phyloP scores from a whole-genome alignment of 2,329 filamentous ascomycete species.

The Pleurostoma richardsiae region DNA sequence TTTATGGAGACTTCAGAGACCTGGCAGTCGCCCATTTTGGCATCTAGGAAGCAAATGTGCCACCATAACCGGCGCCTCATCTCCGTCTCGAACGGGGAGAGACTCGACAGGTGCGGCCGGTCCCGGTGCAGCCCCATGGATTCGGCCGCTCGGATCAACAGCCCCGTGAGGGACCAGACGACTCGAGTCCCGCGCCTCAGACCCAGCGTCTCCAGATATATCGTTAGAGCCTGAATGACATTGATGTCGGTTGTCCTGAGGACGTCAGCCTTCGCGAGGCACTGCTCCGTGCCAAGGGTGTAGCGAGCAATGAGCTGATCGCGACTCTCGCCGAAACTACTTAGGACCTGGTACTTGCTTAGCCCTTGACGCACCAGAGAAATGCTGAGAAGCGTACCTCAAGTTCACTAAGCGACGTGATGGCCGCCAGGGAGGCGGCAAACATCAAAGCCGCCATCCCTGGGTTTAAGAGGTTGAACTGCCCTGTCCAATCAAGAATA shows the following conservation, averaged over 20 bases:
- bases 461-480: background rate
- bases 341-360: background rate
- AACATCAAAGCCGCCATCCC: background rate
- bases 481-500: background rate
- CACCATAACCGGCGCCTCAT: constrained; percentile 50
- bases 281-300: constrained; percentile 28
- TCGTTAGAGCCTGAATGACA: constrained; percentile 26
- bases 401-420: background rate
- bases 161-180: constrained; percentile 35
- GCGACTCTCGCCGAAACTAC: constrained; percentile 11
- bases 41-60: constrained; percentile 46
- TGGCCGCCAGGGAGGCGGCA: background rate
- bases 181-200: constrained; percentile 24
- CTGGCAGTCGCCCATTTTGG: constrained; percentile 2
- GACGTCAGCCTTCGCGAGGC: constrained; percentile 30
- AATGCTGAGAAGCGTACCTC: background rate
- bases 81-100: constrained; percentile 47
- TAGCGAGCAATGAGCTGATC: constrained; percentile 17
- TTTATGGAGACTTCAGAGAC: constrained; percentile 26
- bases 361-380: too few relatives aligned
- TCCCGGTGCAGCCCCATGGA: constrained; percentile 34
- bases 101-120: constrained; percentile 34
- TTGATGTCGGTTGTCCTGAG: constrained; percentile 30
- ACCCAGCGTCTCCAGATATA: constrained; percentile 28
- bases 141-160: constrained; percentile 41